These are phyloP conservation scores for Sambucus nigra DNA, from an alignment of 129 eudicot genomes.

Conservation along the genomic window DNA sequence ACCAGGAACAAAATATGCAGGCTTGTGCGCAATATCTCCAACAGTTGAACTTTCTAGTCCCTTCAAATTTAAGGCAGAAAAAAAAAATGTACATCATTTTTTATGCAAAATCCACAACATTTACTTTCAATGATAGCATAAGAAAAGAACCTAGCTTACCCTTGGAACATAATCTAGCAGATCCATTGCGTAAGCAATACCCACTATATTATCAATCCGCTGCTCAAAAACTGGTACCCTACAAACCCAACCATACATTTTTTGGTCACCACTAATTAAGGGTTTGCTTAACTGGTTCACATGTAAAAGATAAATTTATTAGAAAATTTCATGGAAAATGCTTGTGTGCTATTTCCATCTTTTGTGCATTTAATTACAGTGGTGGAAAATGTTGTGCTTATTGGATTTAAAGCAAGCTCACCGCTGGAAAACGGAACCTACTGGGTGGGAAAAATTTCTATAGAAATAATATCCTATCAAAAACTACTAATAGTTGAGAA, in stretches of 20 bases:
- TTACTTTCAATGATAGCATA: constrained; percentile 1
- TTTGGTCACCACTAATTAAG: background rate
- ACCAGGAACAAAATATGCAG: constrained; percentile 79
- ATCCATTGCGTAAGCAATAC: constrained; percentile 77
- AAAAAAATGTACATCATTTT: constrained; percentile 2
- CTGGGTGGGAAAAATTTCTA: too few relatives aligned
- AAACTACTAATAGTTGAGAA: too few relatives aligned
- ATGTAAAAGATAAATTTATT: background rate
- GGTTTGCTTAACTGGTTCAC: too few relatives aligned
- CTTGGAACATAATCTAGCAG: constrained; percentile 49
- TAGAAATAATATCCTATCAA: too few relatives aligned
- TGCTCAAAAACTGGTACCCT: constrained; percentile 81
- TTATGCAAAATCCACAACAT: background rate
- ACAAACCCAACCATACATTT: constrained; percentile 3
- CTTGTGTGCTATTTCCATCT: too few relatives aligned
- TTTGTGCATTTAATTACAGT: too few relatives aligned
- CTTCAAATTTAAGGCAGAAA: constrained; percentile 24
- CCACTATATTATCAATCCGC: constrained; percentile 65
- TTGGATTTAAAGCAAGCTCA: too few relatives aligned
- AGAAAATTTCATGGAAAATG: too few relatives aligned
- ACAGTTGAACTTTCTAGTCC: constrained; percentile 48
- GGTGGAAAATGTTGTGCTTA: too few relatives aligned
- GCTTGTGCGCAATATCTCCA: constrained; percentile 68
- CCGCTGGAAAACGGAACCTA: too few relatives aligned
- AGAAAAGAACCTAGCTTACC: constrained; percentile 22